A percentile compares a stretch with the other conserved stretches of the same genome.
Evolutionary conservation across 768 basidiomycete species (phyloP).

Genomic region (Panaeolus papilionaceus): DNA sequence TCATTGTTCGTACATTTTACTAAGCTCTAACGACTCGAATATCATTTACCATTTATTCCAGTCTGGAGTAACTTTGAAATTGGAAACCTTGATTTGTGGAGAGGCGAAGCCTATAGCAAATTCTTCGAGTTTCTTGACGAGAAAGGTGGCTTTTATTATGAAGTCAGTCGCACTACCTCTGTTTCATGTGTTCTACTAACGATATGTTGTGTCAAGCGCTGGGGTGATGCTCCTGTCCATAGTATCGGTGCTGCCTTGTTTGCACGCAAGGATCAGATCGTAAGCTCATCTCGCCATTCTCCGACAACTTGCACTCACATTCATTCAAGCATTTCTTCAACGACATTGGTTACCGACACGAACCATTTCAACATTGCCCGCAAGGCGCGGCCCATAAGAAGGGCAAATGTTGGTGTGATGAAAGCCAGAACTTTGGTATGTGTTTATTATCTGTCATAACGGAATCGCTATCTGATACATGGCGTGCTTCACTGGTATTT

Average conservation of each 20-base stretch:
- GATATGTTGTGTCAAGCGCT: slow-evolving; percentile 54
- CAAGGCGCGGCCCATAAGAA: slow-evolving; percentile 73
- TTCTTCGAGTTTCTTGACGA: slow-evolving; percentile 86
- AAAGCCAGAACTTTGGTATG: slow-evolving; percentile 75
- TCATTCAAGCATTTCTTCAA: slow-evolving; percentile 79
- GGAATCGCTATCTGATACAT: slow-evolving; percentile 9
- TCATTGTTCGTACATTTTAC: slow-evolving; percentile 55
- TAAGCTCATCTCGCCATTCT: slow-evolving; percentile 27
- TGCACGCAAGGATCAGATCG: slow-evolving; percentile 84
- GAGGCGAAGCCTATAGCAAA: slow-evolving; percentile 78
- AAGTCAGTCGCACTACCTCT: slow-evolving; percentile 46
- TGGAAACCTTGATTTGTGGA: slow-evolving; percentile 83
- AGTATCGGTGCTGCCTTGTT: slow-evolving; percentile 92
- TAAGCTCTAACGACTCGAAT: slow-evolving; percentile 18
- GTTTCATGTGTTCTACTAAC: not conserved
- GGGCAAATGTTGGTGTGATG: slow-evolving; percentile 90
- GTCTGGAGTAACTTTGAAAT: slow-evolving; percentile 98
- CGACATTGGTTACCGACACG: slow-evolving; percentile 92
- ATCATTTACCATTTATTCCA: slow-evolving; percentile 31
- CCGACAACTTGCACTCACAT: not conserved
- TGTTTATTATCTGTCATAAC: slow-evolving; percentile 28
- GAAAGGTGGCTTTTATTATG: slow-evolving; percentile 89
- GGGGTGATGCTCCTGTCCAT: slow-evolving; percentile 94
- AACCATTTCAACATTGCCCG: slow-evolving; percentile 94
- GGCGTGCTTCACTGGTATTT: slow-evolving; percentile 2